These are phyloP conservation scores for Blepharisma stoltei DNA, from an alignment of 73 alveolate species.

Conservation along the genomic window DNA sequence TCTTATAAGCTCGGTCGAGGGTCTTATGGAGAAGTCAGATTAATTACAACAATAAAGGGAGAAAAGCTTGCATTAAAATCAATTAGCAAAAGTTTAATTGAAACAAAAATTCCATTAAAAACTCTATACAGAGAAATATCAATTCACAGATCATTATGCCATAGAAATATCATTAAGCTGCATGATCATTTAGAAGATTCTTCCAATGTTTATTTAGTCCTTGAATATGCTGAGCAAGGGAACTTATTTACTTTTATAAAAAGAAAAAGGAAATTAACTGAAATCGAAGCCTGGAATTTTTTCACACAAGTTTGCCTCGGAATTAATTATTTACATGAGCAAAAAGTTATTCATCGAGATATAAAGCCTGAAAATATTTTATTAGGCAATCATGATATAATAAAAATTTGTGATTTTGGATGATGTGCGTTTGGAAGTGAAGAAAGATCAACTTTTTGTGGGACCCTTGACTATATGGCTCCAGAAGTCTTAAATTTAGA, in stretches of 20 bases:
- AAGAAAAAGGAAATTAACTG: slow-evolving; percentile 46
- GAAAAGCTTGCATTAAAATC: slow-evolving; percentile 16
- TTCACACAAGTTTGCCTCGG: slow-evolving; percentile 58
- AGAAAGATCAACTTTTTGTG: slow-evolving; percentile 82
- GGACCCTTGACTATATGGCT: slow-evolving; percentile 93
- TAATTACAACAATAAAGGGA: not conserved
- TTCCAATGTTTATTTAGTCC: slow-evolving; percentile 22
- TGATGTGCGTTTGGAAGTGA: slow-evolving; percentile 54
- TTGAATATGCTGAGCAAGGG: slow-evolving; percentile 47
- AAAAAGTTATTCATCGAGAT: slow-evolving; percentile 54
- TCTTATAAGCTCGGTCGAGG: not conserved
- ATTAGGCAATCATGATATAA: not conserved
- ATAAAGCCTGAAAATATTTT: slow-evolving; percentile 50
- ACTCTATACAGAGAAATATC: slow-evolving; percentile 67
- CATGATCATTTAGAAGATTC: slow-evolving; percentile 62
- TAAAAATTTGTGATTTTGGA: slow-evolving; percentile 68
- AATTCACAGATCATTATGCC: slow-evolving; percentile 51
- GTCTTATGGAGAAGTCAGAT: slow-evolving; percentile 9
- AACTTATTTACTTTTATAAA: slow-evolving; percentile 44
- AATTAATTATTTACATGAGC: slow-evolving; percentile 49
- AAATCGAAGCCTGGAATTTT: slow-evolving; percentile 48
- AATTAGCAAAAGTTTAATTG: slow-evolving; percentile 39
- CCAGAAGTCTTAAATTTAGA: slow-evolving; percentile 84
- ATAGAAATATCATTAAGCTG: slow-evolving; percentile 63
- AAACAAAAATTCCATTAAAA: slow-evolving; percentile 54